Evolutionary conservation across 2,329 filamentous ascomycete species (phyloP), one percentile per base, ranked within the genome.

Genomic region (Trichophyton verrucosum): DNA sequence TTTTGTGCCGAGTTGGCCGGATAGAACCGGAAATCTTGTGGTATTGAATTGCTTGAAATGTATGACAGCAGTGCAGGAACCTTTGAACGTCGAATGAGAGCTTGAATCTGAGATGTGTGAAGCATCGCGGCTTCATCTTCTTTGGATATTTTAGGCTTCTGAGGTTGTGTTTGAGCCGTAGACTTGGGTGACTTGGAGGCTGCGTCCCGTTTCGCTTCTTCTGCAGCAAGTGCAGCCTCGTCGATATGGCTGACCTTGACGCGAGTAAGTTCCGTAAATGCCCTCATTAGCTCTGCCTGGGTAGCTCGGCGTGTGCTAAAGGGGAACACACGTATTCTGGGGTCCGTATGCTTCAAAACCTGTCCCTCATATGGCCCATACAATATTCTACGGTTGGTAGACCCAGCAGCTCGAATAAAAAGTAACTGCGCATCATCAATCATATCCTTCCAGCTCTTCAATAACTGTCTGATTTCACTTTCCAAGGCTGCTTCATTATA

Each of bases 321-420:
- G 0, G 94, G 94, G 64, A 99, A 96, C 0, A 89, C 87, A 61
- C 94, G 82, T 68, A 96, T 80, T 40, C 94, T 81, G 0, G 85
- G 78, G 69, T 99, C 94, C 63, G 90, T 89, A 9, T 85, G 82
- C 61, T 81, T 84, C 60, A 99, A 74, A 0, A 96, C 85, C 69
- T 96, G 91, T 1, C 84, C 89, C 1, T 97, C 91, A 68, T 97
- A 95, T 0, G 90, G 89, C 0, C 91, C 91, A 68, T 95, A 97
- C 0, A 99, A 75, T 0, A 91, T 96, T 65, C 88, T 82, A 55
- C 91, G 80, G 68, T 96, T 99, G 1, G 88, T 91, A 40, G 81
- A 85, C 30, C 94, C 94, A 0, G 90, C 94, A 0, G 94, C 94
- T 15, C 94, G 84, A 57, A 99, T 82, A 71, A 99, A 99, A 0